phyloP scores from a whole-genome alignment of 176 grass and related monocot genomes.

The Carex kokanica region DNA sequence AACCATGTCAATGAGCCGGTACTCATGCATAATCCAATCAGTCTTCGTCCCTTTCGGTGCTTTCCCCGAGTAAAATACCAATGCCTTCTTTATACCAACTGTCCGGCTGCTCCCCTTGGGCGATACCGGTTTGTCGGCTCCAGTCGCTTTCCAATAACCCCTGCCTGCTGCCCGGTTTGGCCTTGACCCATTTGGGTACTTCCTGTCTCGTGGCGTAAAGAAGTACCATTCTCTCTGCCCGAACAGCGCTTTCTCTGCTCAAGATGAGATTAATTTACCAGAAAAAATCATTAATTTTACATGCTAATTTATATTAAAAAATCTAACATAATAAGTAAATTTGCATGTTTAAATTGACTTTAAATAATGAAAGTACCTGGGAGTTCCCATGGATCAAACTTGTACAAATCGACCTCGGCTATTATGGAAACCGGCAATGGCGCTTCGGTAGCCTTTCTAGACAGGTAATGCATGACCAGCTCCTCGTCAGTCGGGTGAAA shows the following conservation, averaged over 20 bases:
- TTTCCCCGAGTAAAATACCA: slow-evolving; percentile 79
- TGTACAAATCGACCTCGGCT: slow-evolving; percentile 87
- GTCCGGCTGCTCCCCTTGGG: slow-evolving; percentile 5
- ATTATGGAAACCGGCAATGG: slow-evolving; percentile 46
- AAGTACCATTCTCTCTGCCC: slow-evolving; percentile 86
- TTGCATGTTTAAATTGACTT: neutral
- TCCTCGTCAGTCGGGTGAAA: slow-evolving; percentile 94
- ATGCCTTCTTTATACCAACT: slow-evolving; percentile 70
- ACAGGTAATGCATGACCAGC: slow-evolving; percentile 79
- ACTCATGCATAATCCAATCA: slow-evolving; percentile 97
- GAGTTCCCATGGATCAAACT: slow-evolving; percentile 67
- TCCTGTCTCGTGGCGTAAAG: slow-evolving; percentile 77
- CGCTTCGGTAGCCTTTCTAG: slow-evolving; percentile 27
- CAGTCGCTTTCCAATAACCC: slow-evolving; percentile 90
- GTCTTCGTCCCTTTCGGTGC: slow-evolving; percentile 61
- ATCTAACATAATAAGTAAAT: neutral
- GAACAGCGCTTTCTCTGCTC: slow-evolving; percentile 50
- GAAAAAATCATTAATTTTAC: neutral
- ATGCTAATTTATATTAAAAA: neutral
- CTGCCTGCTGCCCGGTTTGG: slow-evolving; percentile 55
- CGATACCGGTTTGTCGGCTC: slow-evolving; percentile 61
- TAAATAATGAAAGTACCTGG: slow-evolving; percentile 33
- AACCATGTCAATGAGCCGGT: slow-evolving; percentile 40
- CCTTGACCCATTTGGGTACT: slow-evolving; percentile 75
- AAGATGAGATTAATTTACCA: neutral